Conservation (phyloP, 208 protist genomes). For the Phytomonas francai region DNA sequence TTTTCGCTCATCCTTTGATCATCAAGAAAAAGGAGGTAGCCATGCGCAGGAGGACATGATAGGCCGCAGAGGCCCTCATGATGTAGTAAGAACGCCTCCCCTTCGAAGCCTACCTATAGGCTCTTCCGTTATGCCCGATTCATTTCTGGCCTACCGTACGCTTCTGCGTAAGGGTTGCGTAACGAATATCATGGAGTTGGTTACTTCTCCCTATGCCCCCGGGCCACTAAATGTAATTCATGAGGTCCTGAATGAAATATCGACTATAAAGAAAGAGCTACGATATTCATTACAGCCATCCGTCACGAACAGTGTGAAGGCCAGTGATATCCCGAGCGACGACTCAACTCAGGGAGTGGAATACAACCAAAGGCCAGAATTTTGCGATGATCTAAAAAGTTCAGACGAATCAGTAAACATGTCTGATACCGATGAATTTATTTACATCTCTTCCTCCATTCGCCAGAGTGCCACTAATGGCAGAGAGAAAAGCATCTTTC, state of each 20-base stretch:
- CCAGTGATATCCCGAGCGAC: not conserved
- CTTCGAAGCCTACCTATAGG: not conserved
- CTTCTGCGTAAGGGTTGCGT: slow-evolving; percentile 41
- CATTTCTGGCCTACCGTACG: slow-evolving; percentile 44
- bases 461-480: not conserved
- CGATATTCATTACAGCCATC: not conserved
- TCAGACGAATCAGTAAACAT: not conserved
- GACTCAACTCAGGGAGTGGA: not conserved
- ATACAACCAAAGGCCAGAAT: not conserved
- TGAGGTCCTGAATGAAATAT: slow-evolving; percentile 24
- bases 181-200: slow-evolving; percentile 33
- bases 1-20: not conserved
- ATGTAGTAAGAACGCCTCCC: not conserved
- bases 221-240: slow-evolving; percentile 40
- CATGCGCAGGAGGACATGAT: not conserved
- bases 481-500: not conserved
- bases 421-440: not conserved
- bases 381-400: not conserved
- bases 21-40: not conserved
- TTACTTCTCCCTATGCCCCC: slow-evolving; percentile 53
- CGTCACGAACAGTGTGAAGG: not conserved
- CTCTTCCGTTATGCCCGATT: slow-evolving; percentile 12
- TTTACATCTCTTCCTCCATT: not conserved
- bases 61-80: not conserved
- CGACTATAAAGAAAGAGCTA: not conserved